Base-by-base conservation (phyloP, 352 stramenopile species). In the Phytophthora podocarpi region DNA sequence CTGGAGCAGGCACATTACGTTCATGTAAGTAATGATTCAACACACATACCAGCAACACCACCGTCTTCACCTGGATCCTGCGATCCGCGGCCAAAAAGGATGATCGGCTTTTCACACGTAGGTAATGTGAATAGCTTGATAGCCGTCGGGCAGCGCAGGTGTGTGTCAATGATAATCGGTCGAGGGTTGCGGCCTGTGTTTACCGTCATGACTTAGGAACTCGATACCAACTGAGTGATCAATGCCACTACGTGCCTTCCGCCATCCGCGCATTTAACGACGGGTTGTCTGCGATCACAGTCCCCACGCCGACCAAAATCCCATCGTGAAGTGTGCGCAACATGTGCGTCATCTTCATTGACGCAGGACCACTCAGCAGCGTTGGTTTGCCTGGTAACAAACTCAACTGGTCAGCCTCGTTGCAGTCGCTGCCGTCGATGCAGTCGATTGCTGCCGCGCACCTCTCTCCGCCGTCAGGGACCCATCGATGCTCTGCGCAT, bases 401-500 rank as follows among this genome's bases (percentile, higher is more conserved):
- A 26, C 31, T 15, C 32, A 46, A 34, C 3, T 21, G n/a, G 23
- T 49, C 39, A 61, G 28, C 24, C 18, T 39, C 16, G 24, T 24
- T 31, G 32, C 18, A 46, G 16, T 34, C 2, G 2, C 1, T 24
- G 18, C 48, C 23, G n/a, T 37, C 32, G 13, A n/a, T 15, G 9
- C 23, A 55, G 8, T 37, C 31, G 34, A 5, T 13, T 11, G 1
- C 37, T 42, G 32, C n/a, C 7, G 26, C 52, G 7, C 42, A 89
- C 86, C 86, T 74, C 76, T 74, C 48, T 84, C 54, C 3, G 73
- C 79, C 2, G 88, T 55, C 30, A 97, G 84, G 4, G 80, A 95
- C 1, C 90, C 90, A 46, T 97, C 90, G 9, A 97, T 85, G 52
- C 90, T 97, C 55, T 97, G 90, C 34, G 90, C 90, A 51, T 96